Evolutionary conservation across 306 rosid species (phyloP).

Genomic region (Arachis stenosperma): DNA sequence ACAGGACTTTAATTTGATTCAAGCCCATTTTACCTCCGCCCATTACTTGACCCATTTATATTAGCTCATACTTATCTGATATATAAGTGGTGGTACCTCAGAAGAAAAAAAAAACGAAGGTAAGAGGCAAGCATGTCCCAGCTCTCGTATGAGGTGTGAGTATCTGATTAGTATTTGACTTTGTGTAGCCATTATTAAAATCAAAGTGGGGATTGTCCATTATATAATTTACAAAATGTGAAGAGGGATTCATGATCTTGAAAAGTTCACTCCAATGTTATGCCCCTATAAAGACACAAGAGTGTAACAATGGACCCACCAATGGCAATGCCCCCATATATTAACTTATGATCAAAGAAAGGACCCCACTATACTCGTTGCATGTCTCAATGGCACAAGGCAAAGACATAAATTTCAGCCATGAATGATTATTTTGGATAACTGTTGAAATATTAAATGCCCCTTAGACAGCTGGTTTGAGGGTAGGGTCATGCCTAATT

Average conservation of each 20-base stretch:
- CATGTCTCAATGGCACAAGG: slow-evolving; percentile 46
- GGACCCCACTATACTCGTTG: slow-evolving; percentile 36
- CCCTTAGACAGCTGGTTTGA: slow-evolving; percentile 41
- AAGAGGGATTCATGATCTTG: slow-evolving; percentile 29
- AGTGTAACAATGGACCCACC: slow-evolving; percentile 31
- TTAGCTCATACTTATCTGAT: too few species aligned
- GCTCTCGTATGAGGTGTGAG: slow-evolving; percentile 3
- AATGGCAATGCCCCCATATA: background rate
- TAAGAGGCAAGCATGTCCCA: slow-evolving; percentile 34
- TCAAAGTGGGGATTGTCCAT: slow-evolving; percentile 34
- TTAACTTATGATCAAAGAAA: background rate
- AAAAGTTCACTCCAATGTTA: slow-evolving; percentile 26
- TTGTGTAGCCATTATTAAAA: slow-evolving; percentile 34
- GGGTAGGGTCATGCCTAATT: slow-evolving; percentile 42
- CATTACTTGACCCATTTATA: too few species aligned
- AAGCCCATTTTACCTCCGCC: too few species aligned
- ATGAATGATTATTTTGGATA: slow-evolving; percentile 39
- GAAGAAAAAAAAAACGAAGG: background rate
- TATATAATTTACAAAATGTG: slow-evolving; percentile 29
- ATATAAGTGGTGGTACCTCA: too few species aligned
- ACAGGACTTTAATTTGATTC: too few species aligned
- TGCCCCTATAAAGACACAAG: slow-evolving; percentile 38
- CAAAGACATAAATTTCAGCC: slow-evolving; percentile 56
- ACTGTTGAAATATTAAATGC: slow-evolving; percentile 50
- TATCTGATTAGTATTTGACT: slow-evolving; percentile 33